Percentiles rank a stretch among this genome's conserved stretches.
Conservation (phyloP, 176 grass and related monocot genomes). For the Coix lacrymajobi region DNA sequence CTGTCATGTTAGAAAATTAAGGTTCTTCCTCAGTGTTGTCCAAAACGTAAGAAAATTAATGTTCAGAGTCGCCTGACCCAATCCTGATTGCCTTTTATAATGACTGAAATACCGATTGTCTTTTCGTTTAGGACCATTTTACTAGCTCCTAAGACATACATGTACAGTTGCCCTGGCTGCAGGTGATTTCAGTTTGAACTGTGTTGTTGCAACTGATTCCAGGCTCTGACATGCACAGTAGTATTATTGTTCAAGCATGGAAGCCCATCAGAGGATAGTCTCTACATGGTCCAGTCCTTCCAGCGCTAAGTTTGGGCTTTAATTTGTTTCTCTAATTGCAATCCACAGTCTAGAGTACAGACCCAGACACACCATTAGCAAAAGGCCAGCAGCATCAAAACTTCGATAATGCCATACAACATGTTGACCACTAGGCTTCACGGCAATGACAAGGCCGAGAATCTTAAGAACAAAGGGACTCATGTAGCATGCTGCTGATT, state of each 20-base stretch:
- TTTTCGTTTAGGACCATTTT: neutral
- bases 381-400: neutral
- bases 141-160: neutral
- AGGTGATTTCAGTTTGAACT: neutral
- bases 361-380: neutral
- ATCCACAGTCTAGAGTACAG: neutral
- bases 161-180: neutral
- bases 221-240: neutral
- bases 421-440: neutral
- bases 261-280: neutral
- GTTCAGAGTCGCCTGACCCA: neutral
- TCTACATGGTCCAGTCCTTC: neutral
- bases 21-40: too few relatives aligned
- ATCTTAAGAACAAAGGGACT: neutral
- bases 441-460: neutral
- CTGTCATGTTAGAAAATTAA: too few relatives aligned
- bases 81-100: neutral
- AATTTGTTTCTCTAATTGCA: neutral
- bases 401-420: neutral
- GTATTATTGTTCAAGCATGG: neutral
- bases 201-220: neutral
- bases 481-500: slow-evolving; percentile 11
- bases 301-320: neutral
- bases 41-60: neutral
- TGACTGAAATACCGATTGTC: neutral